These are phyloP conservation scores for Kokia cookei DNA, from an alignment of 441 rosid genomes.

Conservation along the genomic window DNA sequence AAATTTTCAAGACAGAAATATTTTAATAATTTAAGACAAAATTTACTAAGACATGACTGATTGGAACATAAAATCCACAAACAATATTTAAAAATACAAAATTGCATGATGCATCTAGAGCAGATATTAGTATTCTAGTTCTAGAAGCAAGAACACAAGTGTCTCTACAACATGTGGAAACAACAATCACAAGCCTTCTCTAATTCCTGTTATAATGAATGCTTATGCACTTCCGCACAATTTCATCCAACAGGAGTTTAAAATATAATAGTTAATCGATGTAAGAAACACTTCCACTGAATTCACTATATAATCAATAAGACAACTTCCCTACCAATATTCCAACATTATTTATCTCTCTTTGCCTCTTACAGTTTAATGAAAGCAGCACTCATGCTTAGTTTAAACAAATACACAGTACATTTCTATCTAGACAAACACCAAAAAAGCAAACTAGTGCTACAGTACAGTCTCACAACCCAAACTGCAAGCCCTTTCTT, in stretches of 20 bases:
- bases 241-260: background rate
- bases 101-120: background rate
- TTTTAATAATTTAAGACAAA: background rate
- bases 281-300: background rate
- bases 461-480: background rate
- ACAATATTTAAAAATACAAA: background rate
- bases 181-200: background rate
- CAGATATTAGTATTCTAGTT: background rate
- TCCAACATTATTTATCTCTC: background rate
- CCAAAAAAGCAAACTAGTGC: background rate
- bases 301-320: background rate
- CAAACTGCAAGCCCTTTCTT: conserved; percentile 1
- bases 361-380: background rate
- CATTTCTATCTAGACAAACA: background rate
- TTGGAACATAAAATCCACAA: background rate
- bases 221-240: background rate
- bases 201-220: background rate
- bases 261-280: background rate
- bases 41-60: background rate
- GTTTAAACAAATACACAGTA: background rate
- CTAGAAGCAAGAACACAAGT: background rate
- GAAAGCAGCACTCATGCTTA: background rate
- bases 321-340: background rate
- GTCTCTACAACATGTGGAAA: background rate
- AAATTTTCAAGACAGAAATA: background rate